Conservation (phyloP, 495 filamentous ascomycete species). For the Annulohypoxylon moriforme region DNA sequence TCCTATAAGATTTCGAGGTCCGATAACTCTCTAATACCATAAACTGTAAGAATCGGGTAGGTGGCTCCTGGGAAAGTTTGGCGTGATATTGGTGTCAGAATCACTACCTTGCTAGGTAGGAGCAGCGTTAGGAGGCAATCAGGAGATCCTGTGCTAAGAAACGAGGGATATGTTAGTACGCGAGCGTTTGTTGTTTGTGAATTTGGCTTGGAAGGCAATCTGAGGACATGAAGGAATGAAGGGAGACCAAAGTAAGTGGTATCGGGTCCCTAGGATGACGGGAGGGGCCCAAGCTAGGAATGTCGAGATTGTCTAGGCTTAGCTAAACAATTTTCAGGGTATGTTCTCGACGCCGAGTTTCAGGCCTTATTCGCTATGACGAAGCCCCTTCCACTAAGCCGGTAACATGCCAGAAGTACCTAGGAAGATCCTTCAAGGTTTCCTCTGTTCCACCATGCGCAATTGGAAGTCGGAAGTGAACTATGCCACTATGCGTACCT, state of each 20-base stretch:
- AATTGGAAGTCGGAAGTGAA: conserved; percentile 40
- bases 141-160: conserved; percentile 23
- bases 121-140: conserved; percentile 19
- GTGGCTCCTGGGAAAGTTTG: conserved; percentile 10
- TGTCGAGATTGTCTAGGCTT: conserved; percentile 39
- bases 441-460: conserved; percentile 36
- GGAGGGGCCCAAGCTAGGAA: conserved; percentile 42
- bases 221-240: conserved; percentile 47
- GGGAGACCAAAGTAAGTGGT: conserved; percentile 40
- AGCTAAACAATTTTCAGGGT: conserved; percentile 45
- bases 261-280: conserved; percentile 29
- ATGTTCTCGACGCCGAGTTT: conserved; percentile 78
- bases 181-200: conserved; percentile 41
- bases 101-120: conserved; percentile 1
- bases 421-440: conserved; percentile 44
- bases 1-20: conserved; percentile 17
- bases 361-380: conserved; percentile 81
- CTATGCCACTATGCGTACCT: conserved; percentile 48
- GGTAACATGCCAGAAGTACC: conserved; percentile 40
- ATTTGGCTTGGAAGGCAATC: conserved; percentile 25
- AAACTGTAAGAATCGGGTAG: conserved; percentile 6
- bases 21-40: conserved; percentile 6
- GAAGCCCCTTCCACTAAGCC: conserved; percentile 56
- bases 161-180: conserved; percentile 27
- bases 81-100: conserved; percentile 3